These are phyloP conservation scores for Platanthera zijinensis DNA, from an alignment of 106 monocot species.

Conservation along the genomic window DNA sequence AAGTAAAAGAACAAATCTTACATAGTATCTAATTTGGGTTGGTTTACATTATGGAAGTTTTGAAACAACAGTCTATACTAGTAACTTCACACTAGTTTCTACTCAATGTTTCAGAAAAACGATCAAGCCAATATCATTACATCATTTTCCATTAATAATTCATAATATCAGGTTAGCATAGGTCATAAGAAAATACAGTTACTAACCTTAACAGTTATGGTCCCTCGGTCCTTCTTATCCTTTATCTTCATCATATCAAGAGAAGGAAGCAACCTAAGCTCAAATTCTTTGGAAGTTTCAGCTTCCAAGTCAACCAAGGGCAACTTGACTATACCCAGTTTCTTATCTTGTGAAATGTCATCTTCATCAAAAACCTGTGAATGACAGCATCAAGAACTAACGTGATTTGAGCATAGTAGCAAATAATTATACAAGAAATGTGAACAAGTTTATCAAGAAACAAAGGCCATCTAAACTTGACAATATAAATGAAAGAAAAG, in stretches of 20 bases:
- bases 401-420: neutral
- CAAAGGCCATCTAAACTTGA: neutral
- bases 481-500: neutral
- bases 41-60: neutral
- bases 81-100: neutral
- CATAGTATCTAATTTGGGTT: neutral
- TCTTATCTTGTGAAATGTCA: constrained; percentile 65
- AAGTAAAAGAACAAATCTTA: neutral
- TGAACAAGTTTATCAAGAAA: neutral
- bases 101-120: neutral
- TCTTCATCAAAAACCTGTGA: constrained; percentile 87
- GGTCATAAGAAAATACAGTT: neutral
- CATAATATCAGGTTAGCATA: neutral
- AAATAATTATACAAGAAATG: neutral
- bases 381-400: neutral
- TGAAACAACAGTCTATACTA: neutral
- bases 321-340: constrained; percentile 62
- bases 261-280: constrained; percentile 60
- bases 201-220: constrained; percentile 68
- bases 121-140: neutral
- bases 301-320: constrained; percentile 63
- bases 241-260: constrained; percentile 76
- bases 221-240: constrained; percentile 96
- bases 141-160: neutral
- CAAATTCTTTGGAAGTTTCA: constrained; percentile 58